Percentiles rank a stretch among this genome's conserved stretches.
phyloP scores from a whole-genome alignment of 164 flowering plant genomes.

The Berberis thunbergii region DNA sequence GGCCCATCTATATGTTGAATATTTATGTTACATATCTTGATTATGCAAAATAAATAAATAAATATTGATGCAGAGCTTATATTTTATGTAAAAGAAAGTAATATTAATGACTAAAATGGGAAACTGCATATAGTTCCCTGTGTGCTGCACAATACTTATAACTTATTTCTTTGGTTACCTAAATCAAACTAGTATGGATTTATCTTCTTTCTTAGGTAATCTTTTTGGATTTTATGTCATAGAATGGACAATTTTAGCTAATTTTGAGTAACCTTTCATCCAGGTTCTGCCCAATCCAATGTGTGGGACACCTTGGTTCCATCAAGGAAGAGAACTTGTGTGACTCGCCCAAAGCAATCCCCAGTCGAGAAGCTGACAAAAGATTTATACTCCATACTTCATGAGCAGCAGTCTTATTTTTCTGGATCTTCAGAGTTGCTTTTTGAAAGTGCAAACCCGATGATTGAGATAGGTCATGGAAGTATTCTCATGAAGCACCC shows the following conservation, averaged over 20 bases:
- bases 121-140: too few species aligned
- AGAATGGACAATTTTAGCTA: not conserved
- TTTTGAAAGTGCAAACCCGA: constrained; percentile 69
- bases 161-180: too few species aligned
- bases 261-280: not conserved
- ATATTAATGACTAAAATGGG: too few species aligned
- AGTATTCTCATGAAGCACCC: constrained; percentile 83
- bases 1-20: not conserved
- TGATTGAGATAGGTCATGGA: constrained; percentile 98
- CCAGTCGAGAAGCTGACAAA: constrained; percentile 89
- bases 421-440: constrained; percentile 78
- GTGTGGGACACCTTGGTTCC: constrained; percentile 85
- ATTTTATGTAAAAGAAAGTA: too few species aligned
- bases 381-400: constrained; percentile 69
- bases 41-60: too few species aligned
- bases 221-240: not conserved
- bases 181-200: too few species aligned
- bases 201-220: not conserved
- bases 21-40: not conserved
- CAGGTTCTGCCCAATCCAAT: constrained; percentile 78
- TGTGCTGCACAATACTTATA: too few species aligned
- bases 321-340: constrained; percentile 82
- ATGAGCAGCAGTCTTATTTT: constrained; percentile 71
- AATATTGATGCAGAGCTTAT: too few species aligned
- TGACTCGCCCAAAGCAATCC: constrained; percentile 66